These are phyloP conservation scores for Tetraselmis striata DNA, from an alignment of 139 green algal species.

Conservation along the genomic window DNA sequence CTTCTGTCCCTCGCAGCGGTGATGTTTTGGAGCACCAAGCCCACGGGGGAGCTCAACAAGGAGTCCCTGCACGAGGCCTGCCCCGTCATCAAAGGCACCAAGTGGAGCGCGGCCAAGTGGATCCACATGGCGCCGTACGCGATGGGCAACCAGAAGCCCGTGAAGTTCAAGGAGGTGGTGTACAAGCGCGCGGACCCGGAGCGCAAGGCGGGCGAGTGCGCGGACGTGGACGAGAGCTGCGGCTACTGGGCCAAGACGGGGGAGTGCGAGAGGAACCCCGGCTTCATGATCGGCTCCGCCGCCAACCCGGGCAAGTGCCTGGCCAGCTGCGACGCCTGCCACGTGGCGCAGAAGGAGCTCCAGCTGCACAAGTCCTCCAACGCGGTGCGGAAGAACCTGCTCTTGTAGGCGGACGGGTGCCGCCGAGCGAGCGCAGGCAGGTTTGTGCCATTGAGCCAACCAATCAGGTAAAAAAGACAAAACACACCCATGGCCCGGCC, in stretches of 20 bases:
- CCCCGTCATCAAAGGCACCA: conserved; percentile 54
- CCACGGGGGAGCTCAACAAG: conserved; percentile 35
- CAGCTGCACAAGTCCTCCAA: neutral
- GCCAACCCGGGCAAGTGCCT: conserved; percentile 29
- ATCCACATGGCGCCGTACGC: conserved; percentile 38
- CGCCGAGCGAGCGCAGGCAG: too few relatives aligned
- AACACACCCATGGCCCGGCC: too few relatives aligned
- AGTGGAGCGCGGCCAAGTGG: conserved; percentile 53
- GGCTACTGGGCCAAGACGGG: conserved; percentile 18
- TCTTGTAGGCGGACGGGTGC: too few relatives aligned
- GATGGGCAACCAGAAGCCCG: conserved; percentile 5
- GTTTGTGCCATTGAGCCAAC: too few relatives aligned
- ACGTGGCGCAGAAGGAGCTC: conserved; percentile 12
- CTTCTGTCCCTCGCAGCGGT: neutral
- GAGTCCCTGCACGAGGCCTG: conserved; percentile 57
- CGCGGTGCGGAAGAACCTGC: neutral
- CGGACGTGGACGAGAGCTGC: neutral
- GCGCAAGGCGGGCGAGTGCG: neutral
- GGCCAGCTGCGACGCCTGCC: conserved; percentile 26
- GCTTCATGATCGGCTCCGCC: conserved; percentile 31
- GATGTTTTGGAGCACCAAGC: conserved; percentile 28
- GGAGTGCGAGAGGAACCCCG: conserved; percentile 29
- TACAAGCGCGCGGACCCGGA: conserved; percentile 19
- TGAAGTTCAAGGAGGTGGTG: conserved; percentile 23
- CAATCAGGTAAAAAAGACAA: too few relatives aligned